Percentiles rank a stretch among this genome's conserved stretches.
These are phyloP conservation scores for Jackrogersella multiformis DNA, from an alignment of 495 filamentous ascomycete species.

Conservation along the genomic window DNA sequence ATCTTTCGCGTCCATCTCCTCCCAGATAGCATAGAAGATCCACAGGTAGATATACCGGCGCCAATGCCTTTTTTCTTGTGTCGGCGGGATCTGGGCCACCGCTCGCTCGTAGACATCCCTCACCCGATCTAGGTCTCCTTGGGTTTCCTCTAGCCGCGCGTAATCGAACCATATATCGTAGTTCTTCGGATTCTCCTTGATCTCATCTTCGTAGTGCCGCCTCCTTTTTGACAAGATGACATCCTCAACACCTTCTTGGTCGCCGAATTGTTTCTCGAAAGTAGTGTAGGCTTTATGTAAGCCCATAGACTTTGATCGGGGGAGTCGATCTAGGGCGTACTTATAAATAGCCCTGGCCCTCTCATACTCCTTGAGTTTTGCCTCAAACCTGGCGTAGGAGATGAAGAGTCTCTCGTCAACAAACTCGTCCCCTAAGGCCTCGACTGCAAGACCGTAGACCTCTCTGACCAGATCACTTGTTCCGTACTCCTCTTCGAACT, in stretches of 20 bases:
- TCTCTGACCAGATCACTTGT: conserved; percentile 91
- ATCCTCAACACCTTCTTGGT: conserved; percentile 92
- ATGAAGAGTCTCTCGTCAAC: conserved; percentile 97
- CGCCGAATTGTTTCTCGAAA: conserved; percentile 98
- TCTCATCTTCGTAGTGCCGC: conserved; percentile 92
- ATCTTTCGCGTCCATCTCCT: conserved; percentile 86
- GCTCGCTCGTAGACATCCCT: conserved; percentile 95
- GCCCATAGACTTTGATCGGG: conserved; percentile 82
- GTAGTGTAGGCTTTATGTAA: conserved; percentile 94
- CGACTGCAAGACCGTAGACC: conserved; percentile 88
- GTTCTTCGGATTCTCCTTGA: conserved; percentile 91
- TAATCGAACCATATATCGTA: conserved; percentile 98
- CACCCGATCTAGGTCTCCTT: conserved; percentile 80
- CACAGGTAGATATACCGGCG: conserved; percentile 96
- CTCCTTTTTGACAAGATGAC: conserved; percentile 93
- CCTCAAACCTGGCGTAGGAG: conserved; percentile 90
- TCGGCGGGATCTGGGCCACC: conserved; percentile 94
- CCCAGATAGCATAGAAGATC: conserved; percentile 96
- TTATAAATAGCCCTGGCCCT: conserved; percentile 96
- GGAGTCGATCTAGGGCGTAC: conserved; percentile 90
- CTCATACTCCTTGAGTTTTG: conserved; percentile 94
- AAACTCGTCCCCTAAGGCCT: conserved; percentile 92
- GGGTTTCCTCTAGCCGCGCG: conserved; percentile 85
- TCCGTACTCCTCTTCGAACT: conserved; percentile 95
- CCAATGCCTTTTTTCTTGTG: conserved; percentile 97